Conservation (phyloP, 768 basidiomycete species). For the Boletus tylopilopsis region DNA sequence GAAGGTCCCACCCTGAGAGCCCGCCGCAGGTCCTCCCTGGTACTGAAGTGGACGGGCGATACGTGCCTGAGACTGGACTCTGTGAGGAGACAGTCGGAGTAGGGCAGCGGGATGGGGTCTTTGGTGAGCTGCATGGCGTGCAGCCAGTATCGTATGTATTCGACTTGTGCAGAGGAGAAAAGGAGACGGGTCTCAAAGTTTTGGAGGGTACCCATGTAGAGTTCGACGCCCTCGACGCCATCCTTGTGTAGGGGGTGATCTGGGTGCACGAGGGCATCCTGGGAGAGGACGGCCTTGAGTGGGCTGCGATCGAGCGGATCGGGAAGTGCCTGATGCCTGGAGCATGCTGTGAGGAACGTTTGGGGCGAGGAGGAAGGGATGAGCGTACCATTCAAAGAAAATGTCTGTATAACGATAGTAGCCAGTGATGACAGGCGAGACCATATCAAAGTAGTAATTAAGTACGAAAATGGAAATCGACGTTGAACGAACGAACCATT, state of each 20-base stretch:
- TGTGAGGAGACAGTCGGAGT: conserved; percentile 71
- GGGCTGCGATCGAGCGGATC: conserved; percentile 54
- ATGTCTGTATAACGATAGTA: conserved; percentile 86
- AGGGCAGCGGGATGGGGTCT: conserved; percentile 65
- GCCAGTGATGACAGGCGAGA: conserved; percentile 52
- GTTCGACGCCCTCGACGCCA: conserved; percentile 61
- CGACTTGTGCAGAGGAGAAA: conserved; percentile 80
- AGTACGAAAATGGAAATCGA: conserved; percentile 8
- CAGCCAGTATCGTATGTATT: conserved; percentile 83
- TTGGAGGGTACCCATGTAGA: conserved; percentile 72
- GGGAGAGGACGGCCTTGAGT: conserved; percentile 70
- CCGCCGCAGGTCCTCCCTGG: conserved; percentile 50
- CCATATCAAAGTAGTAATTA: too few relatives aligned
- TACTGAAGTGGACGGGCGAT: conserved; percentile 53
- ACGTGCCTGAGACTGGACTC: conserved; percentile 53
- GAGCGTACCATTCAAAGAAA: conserved; percentile 71
- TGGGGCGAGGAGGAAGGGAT: not conserved
- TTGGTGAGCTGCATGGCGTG: conserved; percentile 68
- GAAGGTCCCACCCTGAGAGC: conserved; percentile 51
- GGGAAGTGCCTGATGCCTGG: conserved; percentile 56
- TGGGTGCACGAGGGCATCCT: conserved; percentile 64
- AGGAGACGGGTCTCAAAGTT: conserved; percentile 76
- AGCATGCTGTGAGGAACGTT: not conserved
- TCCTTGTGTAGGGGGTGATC: conserved; percentile 69
- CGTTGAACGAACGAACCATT: too few relatives aligned